Base-by-base conservation (phyloP, 2,329 filamentous ascomycete species). In the Microcyclospora tardicrescens region DNA sequence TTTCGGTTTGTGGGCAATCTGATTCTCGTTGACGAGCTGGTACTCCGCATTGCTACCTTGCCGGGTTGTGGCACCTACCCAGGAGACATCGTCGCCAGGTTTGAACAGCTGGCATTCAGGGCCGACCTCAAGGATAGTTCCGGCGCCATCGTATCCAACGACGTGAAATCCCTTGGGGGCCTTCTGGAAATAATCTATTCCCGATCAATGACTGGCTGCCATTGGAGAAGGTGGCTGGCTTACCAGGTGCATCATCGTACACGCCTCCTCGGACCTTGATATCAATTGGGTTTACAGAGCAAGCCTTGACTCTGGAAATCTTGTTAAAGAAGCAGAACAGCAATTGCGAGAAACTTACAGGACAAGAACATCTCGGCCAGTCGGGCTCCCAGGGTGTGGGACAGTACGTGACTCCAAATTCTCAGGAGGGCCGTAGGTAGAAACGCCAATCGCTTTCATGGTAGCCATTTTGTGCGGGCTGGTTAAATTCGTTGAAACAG, bases 41-140 rank as follows among this genome's bases (percentile, higher is more conserved):
- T 60, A 58, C 49, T 68, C 61, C 6, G 65, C 63, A 42, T 64
- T 63, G 6, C 58, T 52, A 16, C 66, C 66, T 36, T 62, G 65
- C 6, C 57, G 43, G 12, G 59, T 56, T 0, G 63, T 62, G 27
- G 47, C 56, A 12, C 58, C 61, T 10, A 61, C 53, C 44, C 62
- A 68, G 57, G 56, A 68, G 31, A 69, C 55, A 35, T 64, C 58
- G 41, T 68, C 66, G 10, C 66, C 66, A 10, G 50, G 35, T 27
- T 61, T 56, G 54, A 65, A 67, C 24, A 53, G 52, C 10, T 58
- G 48, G 11, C 57, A 57, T 16, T 54, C 45, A 1, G 54, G 36
- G 6, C 57, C 56, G 11, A 50, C 45, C 9, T 39, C 42, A 38
- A 53, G 47, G 3, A 68, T 57, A 3, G 60, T 49, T 5, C 65